phyloP scores from a whole-genome alignment of 139 green algal species.

The Nannochloris sp. region DNA sequence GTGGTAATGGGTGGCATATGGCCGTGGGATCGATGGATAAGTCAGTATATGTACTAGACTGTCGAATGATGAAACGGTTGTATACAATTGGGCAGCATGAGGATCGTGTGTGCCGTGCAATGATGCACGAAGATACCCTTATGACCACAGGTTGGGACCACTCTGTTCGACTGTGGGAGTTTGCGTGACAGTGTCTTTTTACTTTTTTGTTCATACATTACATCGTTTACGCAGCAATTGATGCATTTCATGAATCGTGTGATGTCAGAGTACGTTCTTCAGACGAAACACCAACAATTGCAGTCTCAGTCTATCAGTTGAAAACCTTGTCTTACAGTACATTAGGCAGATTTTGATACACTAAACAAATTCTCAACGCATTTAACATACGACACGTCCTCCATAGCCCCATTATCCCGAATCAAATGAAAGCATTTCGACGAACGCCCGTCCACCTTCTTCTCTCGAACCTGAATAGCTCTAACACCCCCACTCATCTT shows the following conservation, averaged over 20 bases:
- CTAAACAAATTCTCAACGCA: slow-evolving; percentile 48
- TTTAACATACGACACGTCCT: slow-evolving; percentile 75
- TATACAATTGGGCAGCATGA: not conserved
- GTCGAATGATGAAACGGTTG: not conserved
- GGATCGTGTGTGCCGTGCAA: not conserved
- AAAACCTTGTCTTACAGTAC: not conserved
- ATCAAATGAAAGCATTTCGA: slow-evolving; percentile 46
- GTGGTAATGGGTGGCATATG: not conserved
- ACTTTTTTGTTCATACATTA: too few relatives aligned
- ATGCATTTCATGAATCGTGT: too few relatives aligned
- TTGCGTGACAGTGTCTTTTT: not conserved
- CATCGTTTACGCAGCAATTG: too few relatives aligned
- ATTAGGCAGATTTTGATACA: slow-evolving; percentile 7
- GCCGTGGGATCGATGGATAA: slow-evolving; percentile 5
- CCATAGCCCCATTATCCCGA: slow-evolving; percentile 43
- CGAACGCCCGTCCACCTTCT: slow-evolving; percentile 3
- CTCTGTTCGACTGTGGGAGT: not conserved
- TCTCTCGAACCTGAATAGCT: slow-evolving; percentile 42
- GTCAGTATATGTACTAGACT: slow-evolving; percentile 5
- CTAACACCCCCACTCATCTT: slow-evolving; percentile 45
- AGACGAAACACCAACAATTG: not conserved
- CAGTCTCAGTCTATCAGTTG: not conserved
- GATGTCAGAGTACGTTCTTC: not conserved
- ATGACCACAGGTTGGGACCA: slow-evolving; percentile 1
- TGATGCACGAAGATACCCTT: not conserved